phyloP scores from a whole-genome alignment of 78 protist genomes.

The Dictyostelium purpureum region DNA sequence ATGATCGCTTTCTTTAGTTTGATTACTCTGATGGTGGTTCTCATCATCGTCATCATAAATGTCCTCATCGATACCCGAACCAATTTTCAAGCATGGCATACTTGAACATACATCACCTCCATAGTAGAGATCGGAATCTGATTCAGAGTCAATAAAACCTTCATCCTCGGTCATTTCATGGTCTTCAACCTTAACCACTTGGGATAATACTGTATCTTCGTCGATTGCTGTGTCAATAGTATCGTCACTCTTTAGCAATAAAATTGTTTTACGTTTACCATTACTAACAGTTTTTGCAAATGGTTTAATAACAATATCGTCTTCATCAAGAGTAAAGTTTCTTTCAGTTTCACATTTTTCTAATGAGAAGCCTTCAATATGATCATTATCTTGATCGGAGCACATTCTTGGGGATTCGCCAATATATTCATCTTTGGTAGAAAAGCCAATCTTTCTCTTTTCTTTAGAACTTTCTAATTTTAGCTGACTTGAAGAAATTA shows the following conservation, averaged over 20 bases:
- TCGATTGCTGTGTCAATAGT: background rate
- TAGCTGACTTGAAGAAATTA: background rate
- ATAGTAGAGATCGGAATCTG: background rate
- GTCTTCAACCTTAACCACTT: no score
- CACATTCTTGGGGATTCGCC: background rate
- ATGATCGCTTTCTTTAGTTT: background rate
- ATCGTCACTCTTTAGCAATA: conserved; percentile 5
- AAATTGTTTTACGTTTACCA: background rate
- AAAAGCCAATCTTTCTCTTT: background rate
- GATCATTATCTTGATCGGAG: background rate
- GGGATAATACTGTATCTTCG: no score
- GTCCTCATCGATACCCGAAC: background rate
- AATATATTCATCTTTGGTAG: background rate
- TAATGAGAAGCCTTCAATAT: background rate
- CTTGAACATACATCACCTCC: background rate
- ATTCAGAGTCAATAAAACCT: conserved; percentile 10
- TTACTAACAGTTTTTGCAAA: no score
- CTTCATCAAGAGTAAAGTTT: no score
- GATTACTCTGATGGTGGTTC: background rate
- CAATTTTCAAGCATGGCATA: background rate
- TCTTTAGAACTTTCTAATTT: background rate
- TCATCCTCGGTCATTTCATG: background rate
- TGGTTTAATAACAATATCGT: background rate
- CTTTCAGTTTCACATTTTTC: no score
- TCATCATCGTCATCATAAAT: background rate